Percentiles rank a stretch among this genome's conserved stretches.
phyloP scores from a whole-genome alignment of 257 asterid species.

The Solanum peruvianum region DNA sequence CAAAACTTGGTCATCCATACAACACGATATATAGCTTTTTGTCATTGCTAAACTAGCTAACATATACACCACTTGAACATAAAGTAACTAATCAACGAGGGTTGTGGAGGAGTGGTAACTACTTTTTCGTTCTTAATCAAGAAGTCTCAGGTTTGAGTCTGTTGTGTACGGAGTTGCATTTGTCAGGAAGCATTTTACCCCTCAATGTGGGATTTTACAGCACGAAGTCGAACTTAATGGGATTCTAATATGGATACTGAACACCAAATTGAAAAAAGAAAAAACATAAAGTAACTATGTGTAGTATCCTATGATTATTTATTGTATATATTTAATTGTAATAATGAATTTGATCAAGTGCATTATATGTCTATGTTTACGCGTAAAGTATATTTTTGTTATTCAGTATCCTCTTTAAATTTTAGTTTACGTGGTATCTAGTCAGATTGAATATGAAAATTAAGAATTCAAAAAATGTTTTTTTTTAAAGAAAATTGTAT shows the following conservation, averaged over 20 bases:
- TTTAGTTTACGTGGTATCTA: background rate
- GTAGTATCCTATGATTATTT: too few species aligned
- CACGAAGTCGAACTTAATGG: too few species aligned
- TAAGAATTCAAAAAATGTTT: background rate
- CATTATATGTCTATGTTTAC: background rate
- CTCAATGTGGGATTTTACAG: fast-evolving
- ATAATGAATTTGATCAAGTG: background rate
- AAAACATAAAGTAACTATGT: too few species aligned
- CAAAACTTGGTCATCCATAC: background rate
- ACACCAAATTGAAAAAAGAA: too few species aligned
- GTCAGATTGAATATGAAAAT: background rate
- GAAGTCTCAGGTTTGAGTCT: too few species aligned
- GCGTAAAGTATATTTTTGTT: background rate
- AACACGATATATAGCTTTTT: background rate
- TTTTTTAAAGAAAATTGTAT: too few species aligned
- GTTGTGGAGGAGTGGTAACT: too few species aligned
- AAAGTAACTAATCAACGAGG: too few species aligned
- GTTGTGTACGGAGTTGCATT: too few species aligned
- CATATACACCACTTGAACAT: background rate
- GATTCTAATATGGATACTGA: fast-evolving
- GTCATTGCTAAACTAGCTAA: background rate
- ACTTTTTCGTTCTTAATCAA: too few species aligned
- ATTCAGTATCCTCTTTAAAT: background rate
- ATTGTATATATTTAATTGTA: background rate
- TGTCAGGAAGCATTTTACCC: too few species aligned